Evolutionary conservation across 176 grass and related monocot species (phyloP), one percentile per base, ranked within the genome.

Genomic region (Musa beccarii): DNA sequence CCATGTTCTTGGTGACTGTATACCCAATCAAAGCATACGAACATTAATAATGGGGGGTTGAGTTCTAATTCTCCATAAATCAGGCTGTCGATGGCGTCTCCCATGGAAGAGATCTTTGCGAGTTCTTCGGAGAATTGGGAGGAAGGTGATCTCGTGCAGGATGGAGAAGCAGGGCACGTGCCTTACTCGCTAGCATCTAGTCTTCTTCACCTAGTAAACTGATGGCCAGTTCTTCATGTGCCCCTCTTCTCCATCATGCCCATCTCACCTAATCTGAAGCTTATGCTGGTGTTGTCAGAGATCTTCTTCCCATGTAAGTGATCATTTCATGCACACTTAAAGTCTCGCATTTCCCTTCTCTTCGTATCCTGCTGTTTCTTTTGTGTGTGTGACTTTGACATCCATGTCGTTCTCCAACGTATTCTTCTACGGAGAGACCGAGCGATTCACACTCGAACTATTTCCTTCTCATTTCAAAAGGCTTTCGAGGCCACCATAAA

Each of bases 181-280:
- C 76, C 68, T 78, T 56, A 63, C 63, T 28, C 49, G 24, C 56
- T 63, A 55, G 9, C 29, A 51, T 11, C 51, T 12, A 54, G 17
- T 21, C 22, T 22, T 22, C 61, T 63, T 63, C 61, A 63, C 61
- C 61, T 63, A 0, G 10, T 21, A 26, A 24, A 54, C 34, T 43
- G 50, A 6, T 22, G 6, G 79, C 71, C 75, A 63, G 84, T 82
- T 75, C 66, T 86, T 86, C 84, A 86, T 86, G 84, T 86, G 84
- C 84, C 34, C 75, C 20, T 52, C 84, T 79, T 82, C 84, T 75
- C 84, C 84, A 86, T 59, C 84, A 74, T 63, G 84, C 69, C 14
- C 69, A 73, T 66, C 74, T 79, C 80, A 82, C 66, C 80, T 83
- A 54, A 64, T 76, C 1, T 10, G 8, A 61, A 14, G 19, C 59